Evolutionary conservation across 805 yeast genomes (phyloP), one percentile per base, ranked within the genome.

Genomic region (Metschnikowia cerradonensis): DNA sequence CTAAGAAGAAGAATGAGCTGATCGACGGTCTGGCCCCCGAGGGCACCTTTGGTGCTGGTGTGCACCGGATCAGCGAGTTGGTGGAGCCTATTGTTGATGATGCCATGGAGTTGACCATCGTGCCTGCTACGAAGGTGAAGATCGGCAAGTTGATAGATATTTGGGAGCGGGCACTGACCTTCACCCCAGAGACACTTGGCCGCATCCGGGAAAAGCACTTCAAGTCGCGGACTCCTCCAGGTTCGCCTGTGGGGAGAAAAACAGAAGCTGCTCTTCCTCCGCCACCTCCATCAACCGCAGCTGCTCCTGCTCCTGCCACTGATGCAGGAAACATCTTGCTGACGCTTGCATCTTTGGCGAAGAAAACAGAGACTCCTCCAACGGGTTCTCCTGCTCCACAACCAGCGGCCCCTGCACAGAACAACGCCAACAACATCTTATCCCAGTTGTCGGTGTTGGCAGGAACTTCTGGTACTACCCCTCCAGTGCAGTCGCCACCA

Each of bases 141-240:
- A 81, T 90, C 59, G 75, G 83, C 61, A 92, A 90, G 69, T 77
- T 94, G 59, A 79, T 94, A 57, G 96, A 89, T 56, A 91, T 94
- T 61, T 94, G 99, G 99, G 88, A 83, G 58, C 83, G 88, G 56
- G 86, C 90, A 35, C 82, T 81, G 40, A 86, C 96, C 14, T 92
- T 94, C 70, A 75, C 76, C 49, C 78, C 80, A 40, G 74, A 76
- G 38, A 70, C 77, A 32, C 72, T 94, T 49, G 67, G 76, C 41
- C 64, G 76, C 17, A 77, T 89, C 52, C 80, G 84, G 63, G 67
- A 74, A 11, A 83, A 79, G 62, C 80, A 80, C 65, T 86, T 85
- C 61, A 71, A 68, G 45, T 72, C 90, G 14, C 78, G 83, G 8
- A 85, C 95, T 4, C 92, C 94, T 36, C 86, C 86, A 2, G 86